phyloP scores from a whole-genome alignment of 495 filamentous ascomycete species.

The Penicillium steckii region DNA sequence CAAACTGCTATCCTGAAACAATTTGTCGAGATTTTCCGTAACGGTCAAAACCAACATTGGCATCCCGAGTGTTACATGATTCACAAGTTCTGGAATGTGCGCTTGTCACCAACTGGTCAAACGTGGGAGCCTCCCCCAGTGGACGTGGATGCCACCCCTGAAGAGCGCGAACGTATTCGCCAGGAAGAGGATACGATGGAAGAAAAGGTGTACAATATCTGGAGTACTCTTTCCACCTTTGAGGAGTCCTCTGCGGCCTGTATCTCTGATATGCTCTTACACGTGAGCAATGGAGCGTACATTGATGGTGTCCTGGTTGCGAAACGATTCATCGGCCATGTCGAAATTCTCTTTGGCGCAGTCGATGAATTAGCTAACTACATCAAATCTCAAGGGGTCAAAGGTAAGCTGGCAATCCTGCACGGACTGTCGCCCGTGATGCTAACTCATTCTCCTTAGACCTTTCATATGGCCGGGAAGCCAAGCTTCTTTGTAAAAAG shows the following conservation, averaged over 20 bases:
- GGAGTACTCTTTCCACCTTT: conserved; percentile 95
- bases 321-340: conserved; percentile 95
- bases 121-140: conserved; percentile 47
- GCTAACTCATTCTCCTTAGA: conserved; percentile 43
- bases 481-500: conserved; percentile 98
- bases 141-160: conserved; percentile 65
- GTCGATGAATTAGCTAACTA: conserved; percentile 79
- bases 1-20: conserved; percentile 98
- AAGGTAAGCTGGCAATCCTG: conserved; percentile 54
- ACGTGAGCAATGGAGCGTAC: conserved; percentile 98
- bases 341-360: conserved; percentile 87
- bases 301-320: conserved; percentile 92
- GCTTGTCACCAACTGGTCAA: conserved; percentile 62
- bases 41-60: conserved; percentile 98
- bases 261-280: conserved; percentile 98
- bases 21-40: conserved; percentile 98
- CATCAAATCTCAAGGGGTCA: conserved; percentile 67
- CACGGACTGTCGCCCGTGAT: neutral
- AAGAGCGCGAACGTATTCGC: conserved; percentile 71
- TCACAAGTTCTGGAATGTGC: conserved; percentile 99
- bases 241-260: conserved; percentile 97
- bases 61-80: conserved; percentile 99
- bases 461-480: conserved; percentile 87
- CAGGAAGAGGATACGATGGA: conserved; percentile 93
- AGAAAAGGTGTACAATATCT: conserved; percentile 95